Conservation (phyloP, 169 alveolate species). For the Cryptosporidium bovis region DNA sequence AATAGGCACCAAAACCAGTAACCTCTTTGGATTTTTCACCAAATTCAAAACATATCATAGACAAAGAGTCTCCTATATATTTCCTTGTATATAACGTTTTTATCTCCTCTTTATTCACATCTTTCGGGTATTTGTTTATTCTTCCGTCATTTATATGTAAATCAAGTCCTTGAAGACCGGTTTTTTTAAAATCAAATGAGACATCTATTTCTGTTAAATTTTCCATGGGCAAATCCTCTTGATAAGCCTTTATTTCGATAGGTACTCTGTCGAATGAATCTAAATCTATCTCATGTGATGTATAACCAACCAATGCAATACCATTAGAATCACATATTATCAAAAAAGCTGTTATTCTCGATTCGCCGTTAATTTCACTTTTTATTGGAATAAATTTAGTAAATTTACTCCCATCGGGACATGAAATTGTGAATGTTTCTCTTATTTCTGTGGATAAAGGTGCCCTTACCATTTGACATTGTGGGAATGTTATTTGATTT, state of each 20-base stretch:
- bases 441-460: conserved; percentile 46
- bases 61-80: conserved; percentile 26
- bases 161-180: conserved; percentile 50
- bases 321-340: conserved; percentile 46
- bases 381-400: conserved; percentile 31
- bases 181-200: conserved; percentile 36
- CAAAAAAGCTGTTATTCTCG: conserved; percentile 43
- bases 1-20: conserved; percentile 67
- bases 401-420: conserved; percentile 49
- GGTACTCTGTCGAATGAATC: neutral
- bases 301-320: conserved; percentile 30
- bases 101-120: conserved; percentile 29
- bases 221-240: conserved; percentile 18
- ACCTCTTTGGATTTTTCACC: conserved; percentile 40
- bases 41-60: conserved; percentile 57
- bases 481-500: conserved; percentile 54
- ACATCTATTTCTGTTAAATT: conserved; percentile 32
- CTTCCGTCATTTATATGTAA: conserved; percentile 40
- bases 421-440: conserved; percentile 40
- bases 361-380: neutral
- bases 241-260: neutral
- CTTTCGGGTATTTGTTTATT: conserved; percentile 32
- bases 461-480: conserved; percentile 65
- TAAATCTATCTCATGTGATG: conserved; percentile 21
- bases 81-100: conserved; percentile 38